These are phyloP conservation scores for Pichia pseudocactophila DNA, from an alignment of 805 yeast genomes.

Conservation along the genomic window DNA sequence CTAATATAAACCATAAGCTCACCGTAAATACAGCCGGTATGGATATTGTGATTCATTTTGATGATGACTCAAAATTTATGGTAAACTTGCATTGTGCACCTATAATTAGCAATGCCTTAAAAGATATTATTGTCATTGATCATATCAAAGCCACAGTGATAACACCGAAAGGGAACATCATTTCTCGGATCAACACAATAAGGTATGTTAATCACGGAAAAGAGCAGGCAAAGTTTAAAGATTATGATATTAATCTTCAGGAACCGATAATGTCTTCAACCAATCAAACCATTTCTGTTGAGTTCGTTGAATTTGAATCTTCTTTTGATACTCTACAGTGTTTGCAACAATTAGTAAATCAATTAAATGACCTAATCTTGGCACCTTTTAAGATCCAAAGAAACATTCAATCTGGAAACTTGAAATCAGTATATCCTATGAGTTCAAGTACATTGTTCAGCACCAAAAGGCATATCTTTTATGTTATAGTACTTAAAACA, in stretches of 20 bases:
- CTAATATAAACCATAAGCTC: too few relatives aligned
- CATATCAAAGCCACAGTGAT: not conserved
- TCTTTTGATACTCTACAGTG: not conserved
- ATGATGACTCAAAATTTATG: not conserved
- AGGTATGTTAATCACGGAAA: not conserved
- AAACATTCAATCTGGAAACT: too few relatives aligned
- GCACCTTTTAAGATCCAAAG: too few relatives aligned
- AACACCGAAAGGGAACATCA: not conserved
- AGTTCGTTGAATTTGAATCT: conserved; percentile 6
- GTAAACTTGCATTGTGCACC: conserved; percentile 1
- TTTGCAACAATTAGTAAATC: not conserved
- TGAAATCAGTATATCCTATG: too few relatives aligned
- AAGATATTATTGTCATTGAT: conserved; percentile 1
- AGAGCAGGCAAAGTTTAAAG: conserved; percentile 11
- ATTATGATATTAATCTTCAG: conserved; percentile 20
- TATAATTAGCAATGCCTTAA: not conserved
- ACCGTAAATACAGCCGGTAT: not conserved
- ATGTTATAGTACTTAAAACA: conserved; percentile 12
- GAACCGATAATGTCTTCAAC: conserved; percentile 6
- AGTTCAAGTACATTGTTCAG: conserved; percentile 19
- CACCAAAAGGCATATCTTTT: conserved; percentile 12
- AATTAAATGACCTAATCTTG: not conserved
- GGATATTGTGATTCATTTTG: not conserved
- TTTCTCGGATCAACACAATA: conserved; percentile 17
- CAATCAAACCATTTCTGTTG: conserved; percentile 6